Conservation (phyloP, 1,139 yeast genomes). For the Blastobotrys ciferrii region DNA sequence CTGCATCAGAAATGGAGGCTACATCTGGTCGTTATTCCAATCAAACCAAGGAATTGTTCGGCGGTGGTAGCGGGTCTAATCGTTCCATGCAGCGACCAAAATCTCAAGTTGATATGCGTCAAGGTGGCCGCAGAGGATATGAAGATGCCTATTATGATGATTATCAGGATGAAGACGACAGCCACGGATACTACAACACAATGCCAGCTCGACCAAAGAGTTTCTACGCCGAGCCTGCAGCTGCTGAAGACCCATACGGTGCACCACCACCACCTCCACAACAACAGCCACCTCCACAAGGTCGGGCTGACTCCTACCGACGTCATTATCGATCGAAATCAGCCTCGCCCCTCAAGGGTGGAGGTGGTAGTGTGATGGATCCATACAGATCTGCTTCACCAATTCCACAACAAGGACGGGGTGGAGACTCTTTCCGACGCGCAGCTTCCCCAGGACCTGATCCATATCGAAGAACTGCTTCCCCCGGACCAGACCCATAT, state of each 20-base stretch:
- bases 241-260: conserved; percentile 8
- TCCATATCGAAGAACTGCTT: conserved; percentile 14
- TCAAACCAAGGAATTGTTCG: conserved; percentile 34
- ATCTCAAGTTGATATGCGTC: conserved; percentile 20
- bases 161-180: conserved; percentile 20
- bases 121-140: not conserved
- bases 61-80: conserved; percentile 12
- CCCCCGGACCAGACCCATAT: conserved; percentile 13
- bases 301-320: conserved; percentile 9
- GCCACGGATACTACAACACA: conserved; percentile 11
- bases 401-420: conserved; percentile 9
- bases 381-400: conserved; percentile 16
- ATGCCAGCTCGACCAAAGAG: conserved; percentile 19
- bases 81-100: conserved; percentile 20
- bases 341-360: conserved; percentile 25
- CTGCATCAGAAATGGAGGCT: conserved; percentile 36
- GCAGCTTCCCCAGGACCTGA: conserved; percentile 5
- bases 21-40: conserved; percentile 30
- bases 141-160: not conserved
- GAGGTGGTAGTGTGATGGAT: conserved; percentile 1
- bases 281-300: conserved; percentile 15
- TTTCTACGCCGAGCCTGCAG: conserved; percentile 15
- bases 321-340: conserved; percentile 28
- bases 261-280: conserved; percentile 9
- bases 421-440: not conserved